Percentiles rank a stretch among this genome's conserved stretches.
Conservation (phyloP, 139 green algal species). For the Picochlorum sp. region DNA sequence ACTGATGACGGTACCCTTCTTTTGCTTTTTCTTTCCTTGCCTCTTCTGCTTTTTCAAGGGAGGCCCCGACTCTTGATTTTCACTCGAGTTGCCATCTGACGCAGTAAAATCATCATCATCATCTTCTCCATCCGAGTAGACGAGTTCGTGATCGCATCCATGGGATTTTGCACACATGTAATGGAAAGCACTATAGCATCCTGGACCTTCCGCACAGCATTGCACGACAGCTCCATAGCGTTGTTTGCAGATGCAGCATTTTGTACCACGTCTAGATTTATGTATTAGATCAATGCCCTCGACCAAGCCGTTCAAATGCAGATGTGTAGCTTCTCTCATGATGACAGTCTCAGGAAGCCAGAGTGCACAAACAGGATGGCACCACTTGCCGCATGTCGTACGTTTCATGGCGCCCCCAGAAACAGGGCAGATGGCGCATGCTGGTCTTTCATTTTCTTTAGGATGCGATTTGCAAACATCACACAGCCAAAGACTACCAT, state of each 20-base stretch:
- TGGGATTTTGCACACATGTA: conserved; percentile 54
- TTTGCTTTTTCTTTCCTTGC: background rate
- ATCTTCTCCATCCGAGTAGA: conserved; percentile 19
- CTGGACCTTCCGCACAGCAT: conserved; percentile 32
- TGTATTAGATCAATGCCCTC: conserved; percentile 10
- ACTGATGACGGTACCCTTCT: background rate
- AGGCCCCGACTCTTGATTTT: background rate
- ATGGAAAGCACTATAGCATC: conserved; percentile 69
- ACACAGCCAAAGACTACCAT: conserved; percentile 57
- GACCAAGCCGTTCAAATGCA: conserved; percentile 9
- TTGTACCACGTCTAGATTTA: conserved; percentile 3
- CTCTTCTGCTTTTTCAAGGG: background rate
- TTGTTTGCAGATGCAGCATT: conserved; percentile 52
- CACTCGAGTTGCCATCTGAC: background rate
- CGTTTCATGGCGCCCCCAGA: conserved; percentile 49
- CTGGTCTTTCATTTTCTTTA: conserved; percentile 16
- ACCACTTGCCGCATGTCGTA: conserved; percentile 47
- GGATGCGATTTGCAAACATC: conserved; percentile 41
- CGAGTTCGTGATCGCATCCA: conserved; percentile 26
- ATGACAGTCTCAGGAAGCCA: conserved; percentile 49
- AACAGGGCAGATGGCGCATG: conserved; percentile 58
- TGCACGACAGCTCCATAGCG: conserved; percentile 70
- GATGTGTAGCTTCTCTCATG: conserved; percentile 18
- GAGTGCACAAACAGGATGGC: conserved; percentile 52
- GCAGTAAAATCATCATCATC: background rate